phyloP scores from a whole-genome alignment of 1,284 basidiomycete genomes.

The Boletus mariae region DNA sequence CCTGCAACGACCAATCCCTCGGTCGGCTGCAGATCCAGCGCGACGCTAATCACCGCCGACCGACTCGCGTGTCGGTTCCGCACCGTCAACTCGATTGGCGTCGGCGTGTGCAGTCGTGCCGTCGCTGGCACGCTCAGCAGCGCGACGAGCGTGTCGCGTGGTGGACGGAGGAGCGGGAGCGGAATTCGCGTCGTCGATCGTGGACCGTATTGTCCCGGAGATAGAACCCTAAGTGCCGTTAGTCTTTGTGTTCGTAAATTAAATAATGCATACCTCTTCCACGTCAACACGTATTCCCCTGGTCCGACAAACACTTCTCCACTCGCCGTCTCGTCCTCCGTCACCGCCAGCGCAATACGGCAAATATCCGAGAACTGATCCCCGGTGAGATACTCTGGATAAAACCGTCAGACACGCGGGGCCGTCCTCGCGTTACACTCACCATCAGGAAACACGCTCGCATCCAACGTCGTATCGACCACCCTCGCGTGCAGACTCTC shows the following conservation, averaged over 20 bases:
- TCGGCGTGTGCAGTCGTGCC: conserved; percentile 59
- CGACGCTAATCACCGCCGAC: conserved; percentile 63
- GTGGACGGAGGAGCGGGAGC: conserved; percentile 58
- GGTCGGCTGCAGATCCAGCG: conserved; percentile 56
- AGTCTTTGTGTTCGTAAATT: neutral
- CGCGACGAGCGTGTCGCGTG: conserved; percentile 57
- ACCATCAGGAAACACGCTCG: conserved; percentile 42
- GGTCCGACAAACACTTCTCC: conserved; percentile 39
- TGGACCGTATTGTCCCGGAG: conserved; percentile 38
- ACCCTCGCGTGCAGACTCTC: conserved; percentile 46
- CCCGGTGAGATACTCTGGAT: conserved; percentile 55
- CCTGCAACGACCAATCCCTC: conserved; percentile 72
- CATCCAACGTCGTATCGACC: conserved; percentile 38
- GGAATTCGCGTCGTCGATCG: conserved; percentile 47
- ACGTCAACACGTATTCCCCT: conserved; percentile 58
- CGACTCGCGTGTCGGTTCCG: conserved; percentile 61
- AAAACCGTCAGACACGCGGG: neutral
- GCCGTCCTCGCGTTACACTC: conserved; percentile 3
- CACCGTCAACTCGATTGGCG: conserved; percentile 52
- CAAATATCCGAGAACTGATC: conserved; percentile 61
- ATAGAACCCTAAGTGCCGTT: conserved; percentile 25
- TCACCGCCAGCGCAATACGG: conserved; percentile 44
- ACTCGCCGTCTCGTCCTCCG: conserved; percentile 36
- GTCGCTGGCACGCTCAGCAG: conserved; percentile 58
- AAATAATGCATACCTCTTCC: conserved; percentile 54